Conservation (phyloP, 2,329 filamentous ascomycete species). For the Teratosphaeriaceae sp. region DNA sequence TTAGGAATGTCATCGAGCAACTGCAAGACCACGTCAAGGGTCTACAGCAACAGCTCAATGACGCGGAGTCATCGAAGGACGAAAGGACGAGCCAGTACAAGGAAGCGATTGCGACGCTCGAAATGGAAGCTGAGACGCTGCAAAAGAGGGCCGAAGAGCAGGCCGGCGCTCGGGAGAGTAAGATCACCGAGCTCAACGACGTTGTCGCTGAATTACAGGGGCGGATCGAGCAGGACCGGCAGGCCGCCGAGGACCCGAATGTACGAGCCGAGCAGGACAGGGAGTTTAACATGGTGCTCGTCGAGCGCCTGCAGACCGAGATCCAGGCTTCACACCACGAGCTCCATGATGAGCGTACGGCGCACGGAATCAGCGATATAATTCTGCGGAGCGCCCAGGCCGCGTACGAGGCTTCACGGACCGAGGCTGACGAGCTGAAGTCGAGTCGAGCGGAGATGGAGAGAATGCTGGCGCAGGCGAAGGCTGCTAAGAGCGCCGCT, state of each 20-base stretch:
- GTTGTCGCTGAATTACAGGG: constrained; percentile 17
- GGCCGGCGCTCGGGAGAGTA: constrained; percentile 13
- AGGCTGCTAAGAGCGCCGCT: constrained; percentile 8
- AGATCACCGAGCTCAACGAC: constrained; percentile 15
- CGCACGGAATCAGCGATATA: constrained; percentile 12
- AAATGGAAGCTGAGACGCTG: constrained; percentile 8
- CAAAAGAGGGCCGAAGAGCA: constrained; percentile 11
- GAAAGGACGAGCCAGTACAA: constrained; percentile 11
- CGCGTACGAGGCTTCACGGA: constrained; percentile 3
- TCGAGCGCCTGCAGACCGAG: constrained; percentile 8
- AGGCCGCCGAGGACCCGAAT: constrained; percentile 12
- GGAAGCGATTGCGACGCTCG: constrained; percentile 10
- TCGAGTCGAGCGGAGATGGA: not conserved
- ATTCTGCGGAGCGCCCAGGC: constrained; percentile 8
- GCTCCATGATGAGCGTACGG: constrained; percentile 12
- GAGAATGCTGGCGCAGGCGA: constrained; percentile 13
- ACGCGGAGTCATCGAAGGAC: constrained; percentile 11
- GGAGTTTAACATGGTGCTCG: not conserved
- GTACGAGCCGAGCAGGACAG: constrained; percentile 8
- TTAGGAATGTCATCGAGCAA: constrained; percentile 11
- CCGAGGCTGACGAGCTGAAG: not conserved
- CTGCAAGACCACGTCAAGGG: constrained; percentile 13
- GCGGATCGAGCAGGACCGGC: constrained; percentile 14
- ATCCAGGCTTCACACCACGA: constrained; percentile 3
- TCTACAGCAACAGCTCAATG: constrained; percentile 15